Conservation (phyloP, 2,329 filamentous ascomycete genomes). For the Pseudogymnoascus verrucosus region DNA sequence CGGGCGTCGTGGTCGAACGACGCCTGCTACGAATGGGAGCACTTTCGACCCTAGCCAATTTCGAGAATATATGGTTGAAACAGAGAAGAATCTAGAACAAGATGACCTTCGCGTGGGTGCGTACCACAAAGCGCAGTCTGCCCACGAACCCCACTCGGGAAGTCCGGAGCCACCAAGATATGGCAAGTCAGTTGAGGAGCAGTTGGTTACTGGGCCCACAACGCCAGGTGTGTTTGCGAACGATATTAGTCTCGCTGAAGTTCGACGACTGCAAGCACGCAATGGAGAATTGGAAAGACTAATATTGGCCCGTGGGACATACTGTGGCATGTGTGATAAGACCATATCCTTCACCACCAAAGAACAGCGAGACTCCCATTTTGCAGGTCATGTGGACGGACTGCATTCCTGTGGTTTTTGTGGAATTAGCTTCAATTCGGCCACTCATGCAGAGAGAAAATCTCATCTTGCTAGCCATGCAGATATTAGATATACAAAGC, state of each 20-base stretch:
- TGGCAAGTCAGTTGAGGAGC: conserved; percentile 1
- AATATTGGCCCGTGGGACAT: neutral
- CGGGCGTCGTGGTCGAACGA: neutral
- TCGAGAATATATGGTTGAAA: neutral
- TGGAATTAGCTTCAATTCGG: neutral
- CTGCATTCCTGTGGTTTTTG: neutral
- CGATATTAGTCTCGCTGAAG: neutral
- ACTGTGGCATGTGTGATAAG: conserved; percentile 3
- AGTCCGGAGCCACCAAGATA: neutral
- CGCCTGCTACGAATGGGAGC: neutral
- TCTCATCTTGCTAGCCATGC: neutral
- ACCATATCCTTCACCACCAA: neutral
- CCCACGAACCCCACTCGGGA: neutral
- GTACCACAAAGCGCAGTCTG: neutral
- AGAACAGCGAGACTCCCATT: neutral
- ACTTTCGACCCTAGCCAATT: neutral
- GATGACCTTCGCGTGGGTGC: neutral
- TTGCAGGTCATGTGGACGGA: neutral
- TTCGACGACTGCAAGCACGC: neutral
- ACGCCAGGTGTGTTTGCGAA: neutral
- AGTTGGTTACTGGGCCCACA: neutral
- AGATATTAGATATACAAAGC: neutral
- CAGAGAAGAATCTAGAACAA: neutral
- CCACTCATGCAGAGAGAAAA: neutral
- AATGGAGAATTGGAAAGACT: conserved; percentile 2